Evolutionary conservation across 768 basidiomycete species (phyloP).

Genomic region (Coprinellus aureogranulatus): DNA sequence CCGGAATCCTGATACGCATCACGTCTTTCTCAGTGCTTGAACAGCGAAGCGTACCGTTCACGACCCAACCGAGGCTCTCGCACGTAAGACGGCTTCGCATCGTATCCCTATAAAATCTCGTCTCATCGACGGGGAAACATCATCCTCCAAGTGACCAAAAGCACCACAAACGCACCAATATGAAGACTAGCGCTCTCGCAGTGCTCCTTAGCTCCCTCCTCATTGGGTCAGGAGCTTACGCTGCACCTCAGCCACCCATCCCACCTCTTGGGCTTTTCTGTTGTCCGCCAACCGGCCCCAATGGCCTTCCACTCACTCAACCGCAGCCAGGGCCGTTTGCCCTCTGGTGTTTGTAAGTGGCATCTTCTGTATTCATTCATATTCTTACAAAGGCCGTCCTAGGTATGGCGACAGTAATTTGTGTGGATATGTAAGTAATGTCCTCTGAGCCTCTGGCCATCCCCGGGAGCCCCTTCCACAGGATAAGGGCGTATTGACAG

Average conservation of each 20-base stretch:
- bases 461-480: neutral
- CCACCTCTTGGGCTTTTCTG: slow-evolving; percentile 6
- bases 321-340: slow-evolving; percentile 10
- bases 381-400: neutral
- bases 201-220: too few species aligned
- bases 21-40: too few species aligned
- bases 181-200: too few species aligned
- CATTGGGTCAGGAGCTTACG: too few species aligned
- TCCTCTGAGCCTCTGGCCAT: neutral
- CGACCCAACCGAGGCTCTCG: too few species aligned
- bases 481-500: neutral
- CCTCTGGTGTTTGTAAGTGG: slow-evolving; percentile 12
- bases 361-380: neutral
- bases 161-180: too few species aligned
- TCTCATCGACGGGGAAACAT: too few species aligned
- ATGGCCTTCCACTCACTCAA: neutral
- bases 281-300: slow-evolving; percentile 8
- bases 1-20: too few species aligned
- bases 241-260: neutral
- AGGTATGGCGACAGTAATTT: slow-evolving; percentile 1
- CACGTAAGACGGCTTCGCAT: too few species aligned
- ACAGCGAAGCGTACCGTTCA: too few species aligned
- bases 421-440: slow-evolving; percentile 3
- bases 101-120: too few species aligned
- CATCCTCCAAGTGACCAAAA: too few species aligned